Percentiles rank a stretch among this genome's conserved stretches.
These are phyloP conservation scores for Syzygium grande DNA, from an alignment of 345 rosid genomes.

Conservation along the genomic window DNA sequence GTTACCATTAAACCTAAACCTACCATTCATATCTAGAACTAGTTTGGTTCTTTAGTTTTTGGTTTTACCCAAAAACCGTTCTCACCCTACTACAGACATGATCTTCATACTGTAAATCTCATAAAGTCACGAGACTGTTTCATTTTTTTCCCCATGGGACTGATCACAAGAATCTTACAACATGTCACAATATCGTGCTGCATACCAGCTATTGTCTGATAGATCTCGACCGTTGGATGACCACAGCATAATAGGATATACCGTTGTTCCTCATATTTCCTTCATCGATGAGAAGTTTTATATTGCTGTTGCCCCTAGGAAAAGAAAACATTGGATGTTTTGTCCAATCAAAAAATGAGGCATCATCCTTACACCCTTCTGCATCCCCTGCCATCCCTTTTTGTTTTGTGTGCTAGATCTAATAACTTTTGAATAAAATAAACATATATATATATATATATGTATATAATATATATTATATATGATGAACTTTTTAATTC, in stretches of 20 bases:
- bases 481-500: neutral
- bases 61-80: too few relatives aligned
- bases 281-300: neutral
- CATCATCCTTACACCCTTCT: neutral
- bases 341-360: neutral
- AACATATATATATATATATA: too few relatives aligned
- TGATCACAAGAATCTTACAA: neutral
- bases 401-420: neutral
- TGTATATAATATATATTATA: too few relatives aligned
- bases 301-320: neutral
- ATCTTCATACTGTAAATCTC: too few relatives aligned
- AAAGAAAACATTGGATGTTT: neutral
- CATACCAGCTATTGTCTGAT: neutral
- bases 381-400: neutral
- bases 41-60: too few relatives aligned
- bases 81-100: neutral
- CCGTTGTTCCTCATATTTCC: neutral
- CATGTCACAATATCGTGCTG: neutral
- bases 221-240: neutral
- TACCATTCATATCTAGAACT: too few relatives aligned
- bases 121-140: neutral
- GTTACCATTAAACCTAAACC: too few relatives aligned
- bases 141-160: accelerated
- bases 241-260: neutral
- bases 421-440: too few relatives aligned